A percentile compares a stretch with the other conserved stretches of the same genome.
These are phyloP conservation scores for Geotrichum klebahnii DNA, from an alignment of 1,139 yeast species.

Conservation along the genomic window DNA sequence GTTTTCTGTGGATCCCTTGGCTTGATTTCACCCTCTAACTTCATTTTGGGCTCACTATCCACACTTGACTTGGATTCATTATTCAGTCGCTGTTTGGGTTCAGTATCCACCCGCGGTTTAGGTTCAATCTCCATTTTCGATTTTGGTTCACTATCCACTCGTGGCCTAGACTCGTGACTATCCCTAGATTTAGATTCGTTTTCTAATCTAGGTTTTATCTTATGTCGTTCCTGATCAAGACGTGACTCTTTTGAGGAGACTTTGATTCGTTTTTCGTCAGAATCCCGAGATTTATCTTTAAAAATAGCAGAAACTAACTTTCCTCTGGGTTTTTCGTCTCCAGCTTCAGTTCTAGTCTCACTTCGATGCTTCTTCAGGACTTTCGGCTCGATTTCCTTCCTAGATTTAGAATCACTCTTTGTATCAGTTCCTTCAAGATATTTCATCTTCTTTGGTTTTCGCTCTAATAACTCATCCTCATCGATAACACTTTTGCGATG, in stretches of 20 bases:
- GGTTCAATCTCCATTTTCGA: no score
- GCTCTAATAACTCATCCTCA: constrained; percentile 1
- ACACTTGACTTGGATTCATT: no score
- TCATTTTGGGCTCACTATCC: no score
- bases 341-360: not conserved
- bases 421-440: not conserved
- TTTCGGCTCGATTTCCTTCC: not conserved
- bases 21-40: no score
- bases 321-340: constrained; percentile 11
- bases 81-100: no score
- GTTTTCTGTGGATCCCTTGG: no score
- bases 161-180: not conserved
- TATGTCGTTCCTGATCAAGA: not conserved
- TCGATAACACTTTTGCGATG: not conserved
- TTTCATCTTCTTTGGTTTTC: not conserved
- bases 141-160: no score
- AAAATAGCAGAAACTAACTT: constrained; percentile 18
- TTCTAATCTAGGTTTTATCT: constrained; percentile 5
- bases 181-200: constrained; percentile 2
- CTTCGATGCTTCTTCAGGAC: not conserved
- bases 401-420: not conserved
- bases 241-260: not conserved
- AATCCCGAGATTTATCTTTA: constrained; percentile 8
- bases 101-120: no score
- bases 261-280: constrained; percentile 3